Conservation (phyloP, 2,329 filamentous ascomycete species). For the Pyrenophora graminea region DNA sequence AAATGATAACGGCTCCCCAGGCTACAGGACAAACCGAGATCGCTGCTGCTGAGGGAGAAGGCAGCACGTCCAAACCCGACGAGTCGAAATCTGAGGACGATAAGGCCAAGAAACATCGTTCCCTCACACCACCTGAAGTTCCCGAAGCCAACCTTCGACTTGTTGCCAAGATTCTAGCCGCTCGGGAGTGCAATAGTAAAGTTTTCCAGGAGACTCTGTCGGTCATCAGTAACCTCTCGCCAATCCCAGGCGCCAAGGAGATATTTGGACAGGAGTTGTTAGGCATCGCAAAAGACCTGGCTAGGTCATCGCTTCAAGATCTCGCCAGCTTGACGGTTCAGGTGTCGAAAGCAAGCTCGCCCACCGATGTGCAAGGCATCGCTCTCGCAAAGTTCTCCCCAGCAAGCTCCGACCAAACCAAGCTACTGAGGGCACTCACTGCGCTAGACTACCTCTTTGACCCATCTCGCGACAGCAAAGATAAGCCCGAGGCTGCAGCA, state of each 20-base stretch:
- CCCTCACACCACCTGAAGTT: slow-evolving; percentile 78
- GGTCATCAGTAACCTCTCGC: slow-evolving; percentile 97
- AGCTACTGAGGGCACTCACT: slow-evolving; percentile 87
- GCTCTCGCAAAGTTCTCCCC: slow-evolving; percentile 95
- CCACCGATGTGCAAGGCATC: slow-evolving; percentile 93
- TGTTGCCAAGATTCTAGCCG: slow-evolving; percentile 95
- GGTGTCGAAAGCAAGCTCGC: slow-evolving; percentile 82
- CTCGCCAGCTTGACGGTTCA: slow-evolving; percentile 83
- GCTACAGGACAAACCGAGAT: slow-evolving; percentile 43
- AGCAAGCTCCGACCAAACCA: slow-evolving; percentile 93
- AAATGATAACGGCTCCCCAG: slow-evolving; percentile 41
- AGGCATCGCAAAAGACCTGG: slow-evolving; percentile 80
- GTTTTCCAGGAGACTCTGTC: slow-evolving; percentile 97
- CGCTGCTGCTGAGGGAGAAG: slow-evolving; percentile 22
- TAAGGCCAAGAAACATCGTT: slow-evolving; percentile 60
- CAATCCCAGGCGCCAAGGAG: slow-evolving; percentile 85
- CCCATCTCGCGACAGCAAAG: slow-evolving; percentile 66
- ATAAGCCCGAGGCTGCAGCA: slow-evolving; percentile 48
- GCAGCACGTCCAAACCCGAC: slow-evolving; percentile 35
- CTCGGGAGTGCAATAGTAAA: slow-evolving; percentile 94
- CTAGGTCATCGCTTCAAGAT: slow-evolving; percentile 81
- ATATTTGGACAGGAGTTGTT: slow-evolving; percentile 94
- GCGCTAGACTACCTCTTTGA: slow-evolving; percentile 96
- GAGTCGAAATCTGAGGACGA: slow-evolving; percentile 41
- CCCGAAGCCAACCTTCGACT: slow-evolving; percentile 87